Conservation (phyloP, 2,329 filamentous ascomycete genomes). For the Aspergillus persii region DNA sequence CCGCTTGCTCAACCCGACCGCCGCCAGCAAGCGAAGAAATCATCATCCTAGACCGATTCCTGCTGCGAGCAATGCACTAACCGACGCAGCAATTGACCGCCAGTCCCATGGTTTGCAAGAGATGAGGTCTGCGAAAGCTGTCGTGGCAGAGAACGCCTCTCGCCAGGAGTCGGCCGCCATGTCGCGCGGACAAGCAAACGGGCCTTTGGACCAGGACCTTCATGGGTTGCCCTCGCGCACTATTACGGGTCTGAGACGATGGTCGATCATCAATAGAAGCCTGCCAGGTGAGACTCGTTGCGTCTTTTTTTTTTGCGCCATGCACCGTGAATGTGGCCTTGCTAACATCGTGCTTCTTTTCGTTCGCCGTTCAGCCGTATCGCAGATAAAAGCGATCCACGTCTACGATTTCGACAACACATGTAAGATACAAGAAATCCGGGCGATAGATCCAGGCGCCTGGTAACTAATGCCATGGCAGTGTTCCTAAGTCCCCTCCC, state of each 20-base stretch:
- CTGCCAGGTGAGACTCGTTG: constrained; percentile 59
- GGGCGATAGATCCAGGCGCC: background rate
- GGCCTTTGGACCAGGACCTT: constrained; percentile 20
- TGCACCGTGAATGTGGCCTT: background rate
- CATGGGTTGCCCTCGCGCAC: constrained; percentile 48
- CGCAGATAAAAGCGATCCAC: constrained; percentile 75
- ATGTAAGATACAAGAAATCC: constrained; percentile 51
- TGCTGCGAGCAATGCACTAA: constrained; percentile 8
- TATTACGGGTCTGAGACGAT: constrained; percentile 73
- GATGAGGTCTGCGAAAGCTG: constrained; percentile 38
- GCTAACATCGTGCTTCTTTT: background rate
- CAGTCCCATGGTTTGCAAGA: constrained; percentile 6
- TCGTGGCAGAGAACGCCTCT: constrained; percentile 30
- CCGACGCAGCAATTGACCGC: background rate
- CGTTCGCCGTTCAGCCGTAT: constrained; percentile 47
- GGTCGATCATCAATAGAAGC: constrained; percentile 74
- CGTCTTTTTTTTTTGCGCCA: background rate
- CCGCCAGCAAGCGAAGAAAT: background rate
- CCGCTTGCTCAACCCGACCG: background rate
- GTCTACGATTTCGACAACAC: constrained; percentile 99
- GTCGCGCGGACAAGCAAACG: constrained; percentile 28
- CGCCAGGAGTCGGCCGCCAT: constrained; percentile 23
- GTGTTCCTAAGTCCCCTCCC: constrained; percentile 91
- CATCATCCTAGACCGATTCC: background rate
- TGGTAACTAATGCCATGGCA: constrained; percentile 35